Base-by-base conservation (phyloP, 2,329 filamentous ascomycete species). In the Beauveria brongniartii region DNA sequence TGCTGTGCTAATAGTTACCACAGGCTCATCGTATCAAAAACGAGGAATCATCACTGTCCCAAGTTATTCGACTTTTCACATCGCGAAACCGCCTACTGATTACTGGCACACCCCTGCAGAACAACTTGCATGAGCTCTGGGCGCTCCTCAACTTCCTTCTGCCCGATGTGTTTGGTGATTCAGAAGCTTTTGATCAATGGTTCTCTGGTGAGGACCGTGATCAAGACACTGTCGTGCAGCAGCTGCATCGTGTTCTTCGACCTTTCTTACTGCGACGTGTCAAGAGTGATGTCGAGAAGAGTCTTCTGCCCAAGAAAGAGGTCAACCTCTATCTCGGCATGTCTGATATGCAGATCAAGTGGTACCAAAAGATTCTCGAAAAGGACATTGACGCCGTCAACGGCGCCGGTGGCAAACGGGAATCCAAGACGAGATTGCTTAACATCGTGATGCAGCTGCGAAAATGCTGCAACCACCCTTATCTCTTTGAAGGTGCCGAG, bases 371-470 rank as follows among this genome's bases (percentile, higher is more conserved):
- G 78, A 99, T 99, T 67, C 80, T 99, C 3, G 94, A 99, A 71
- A 99, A 97, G 77, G 94, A 99, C 70, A 99, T 99, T 64, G 94
- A 99, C 73, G 94, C 94, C 16, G 93, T 99, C 69, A 99, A 99
- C 67, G 94, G 94, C 63, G 94, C 93, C 34, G 91, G 89, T 65
- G 94, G 94, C 55, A 99, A 97, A 77, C 89, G 92, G 63, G 94
- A 99, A 76, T 97, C 93, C 37, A 99, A 99, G 78, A 99, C 94
- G 1, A 87, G 94, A 65, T 83, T 99, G 24, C 82, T 99, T 65
- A 99, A 99, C 76, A 99, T 99, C 70, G 94, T 99, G 68, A 99
- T 99, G 94, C 94, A 99, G 75, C 83, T 99, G 65, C 89, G 94
- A 68, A 99, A 99, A 76, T 99, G 94, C 77, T 99, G 94, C 74